Evolutionary conservation across 805 yeast species (phyloP), one percentile per base, ranked within the genome.

Genomic region (Candida krabiensis): DNA sequence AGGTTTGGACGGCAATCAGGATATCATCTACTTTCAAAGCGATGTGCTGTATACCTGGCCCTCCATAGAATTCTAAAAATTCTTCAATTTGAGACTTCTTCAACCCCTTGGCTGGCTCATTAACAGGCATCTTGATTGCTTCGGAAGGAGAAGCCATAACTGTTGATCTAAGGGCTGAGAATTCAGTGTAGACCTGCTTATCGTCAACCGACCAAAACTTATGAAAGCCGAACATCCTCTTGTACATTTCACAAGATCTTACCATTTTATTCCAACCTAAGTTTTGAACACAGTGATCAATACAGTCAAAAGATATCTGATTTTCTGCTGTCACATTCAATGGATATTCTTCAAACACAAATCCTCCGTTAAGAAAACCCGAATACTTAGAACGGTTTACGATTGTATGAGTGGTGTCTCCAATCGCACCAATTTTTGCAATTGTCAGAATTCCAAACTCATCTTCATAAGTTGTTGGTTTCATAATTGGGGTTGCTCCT

Each of bases 141-240:
- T 82, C 86, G 47, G 80, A 75, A 11, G 70, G 64, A 6, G 85
- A 77, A 0, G 90, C 77, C 89, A 87, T 82, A 11, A 87, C 95
- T 17, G 79, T 75, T 9, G 95, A 83, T 38, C 75, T 70, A 39
- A 86, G 71, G 0, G 93, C 85, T 2, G 89, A 75, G 47, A 66
- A 78, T 37, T 75, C 78, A 0, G 96, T 86, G 35, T 73, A 70
- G n/a, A 87, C 75, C 47, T 81, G 85, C 32, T 67, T 69, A 46
- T 87, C 95, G 57, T 86, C 95, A 9, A 84, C 95, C 1, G 91
- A 82, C 93, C 95, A 85, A 56, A 77, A 86, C 53, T 79, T 69
- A 49, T 81, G 88, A 61, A 87, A 84, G 1, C 89, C 89, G 49
- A 86, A 77, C 2, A 77, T 73, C 18, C 63, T 59, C 19, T 79